phyloP scores from a whole-genome alignment of 2,329 filamentous ascomycete species.

The Fusarium buharicum region DNA sequence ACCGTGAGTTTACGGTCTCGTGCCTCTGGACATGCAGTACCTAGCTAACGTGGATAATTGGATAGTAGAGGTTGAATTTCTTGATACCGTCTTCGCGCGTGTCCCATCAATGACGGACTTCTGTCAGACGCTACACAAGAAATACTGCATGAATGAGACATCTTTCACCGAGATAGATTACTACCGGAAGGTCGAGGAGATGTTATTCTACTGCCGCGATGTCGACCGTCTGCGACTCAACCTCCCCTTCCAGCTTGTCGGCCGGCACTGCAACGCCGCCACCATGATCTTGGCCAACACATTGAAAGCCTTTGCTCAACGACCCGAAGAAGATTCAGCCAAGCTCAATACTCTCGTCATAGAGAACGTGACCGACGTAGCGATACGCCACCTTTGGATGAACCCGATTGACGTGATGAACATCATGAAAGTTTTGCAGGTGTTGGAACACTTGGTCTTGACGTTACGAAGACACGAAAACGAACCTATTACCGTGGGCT shows the following conservation, averaged over 20 bases:
- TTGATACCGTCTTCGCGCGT: conserved; percentile 58
- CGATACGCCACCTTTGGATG: conserved; percentile 60
- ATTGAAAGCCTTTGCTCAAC: conserved; percentile 58
- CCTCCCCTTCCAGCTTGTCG: conserved; percentile 63
- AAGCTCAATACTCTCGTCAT: conserved; percentile 59
- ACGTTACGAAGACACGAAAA: conserved; percentile 59
- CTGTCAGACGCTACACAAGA: conserved; percentile 55
- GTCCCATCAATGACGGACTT: conserved; percentile 60
- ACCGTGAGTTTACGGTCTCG: conserved; percentile 51
- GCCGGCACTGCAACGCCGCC: conserved; percentile 56
- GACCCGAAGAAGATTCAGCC: conserved; percentile 57
- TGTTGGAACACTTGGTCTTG: conserved; percentile 58
- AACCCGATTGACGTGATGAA: conserved; percentile 64
- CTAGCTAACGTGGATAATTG: conserved; percentile 23
- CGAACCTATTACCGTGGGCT: conserved; percentile 47
- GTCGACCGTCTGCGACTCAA: conserved; percentile 60
- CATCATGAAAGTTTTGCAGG: conserved; percentile 55
- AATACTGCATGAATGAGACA: conserved; percentile 60
- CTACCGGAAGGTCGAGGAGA: conserved; percentile 52
- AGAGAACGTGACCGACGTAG: conserved; percentile 61
- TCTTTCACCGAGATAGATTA: conserved; percentile 64
- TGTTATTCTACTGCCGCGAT: conserved; percentile 58
- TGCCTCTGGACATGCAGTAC: background rate
- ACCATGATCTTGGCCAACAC: conserved; percentile 65
- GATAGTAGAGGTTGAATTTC: conserved; percentile 61